Base-by-base conservation (phyloP, 2,329 filamentous ascomycete genomes). In the Septoria linicola region DNA sequence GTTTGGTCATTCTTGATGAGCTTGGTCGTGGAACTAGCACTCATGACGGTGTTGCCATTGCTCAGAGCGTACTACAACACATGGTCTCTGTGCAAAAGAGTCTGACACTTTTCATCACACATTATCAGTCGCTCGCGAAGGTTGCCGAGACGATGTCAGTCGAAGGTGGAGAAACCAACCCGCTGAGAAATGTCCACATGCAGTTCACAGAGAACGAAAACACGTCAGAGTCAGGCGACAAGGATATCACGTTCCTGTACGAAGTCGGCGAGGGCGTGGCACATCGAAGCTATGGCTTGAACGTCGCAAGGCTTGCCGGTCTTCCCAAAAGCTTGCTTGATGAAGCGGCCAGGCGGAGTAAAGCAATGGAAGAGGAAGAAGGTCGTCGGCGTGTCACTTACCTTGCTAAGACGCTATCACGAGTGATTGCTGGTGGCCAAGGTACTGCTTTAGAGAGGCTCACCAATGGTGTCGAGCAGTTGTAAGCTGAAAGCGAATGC, bases 21-120 rank as follows among this genome's bases (percentile, higher is more conserved):
- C 79, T 99, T 2, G 93, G 93, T 27, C 82, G 93, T 48, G 93
- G 93, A 44, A 99, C 93, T 0, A 89, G 84, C 60, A 99, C 93
- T 14, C 90, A 97, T 68, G 93, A 99, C 69, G 93, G 93, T 48
- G 90, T 95, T 4, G 93, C 93, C 50, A 97, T 99, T 63, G 93
- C 93, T 1, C 87, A 95, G 63, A 88, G 90, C 19, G 93, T 99
- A 4, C 77, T 99, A 4, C 83, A 92, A 53, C 85, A 95, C 65
- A 81, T 97, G 55, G 85, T 95, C 20, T 78, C 83, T 19, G 80
- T 90, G 13, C 80, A 85, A 0, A 78, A 80, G 46, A 89, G 89
- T 55, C 77, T 96, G 40, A 95, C 89, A 4, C 77, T 99, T 35
- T 99, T 99, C 75, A 96, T 99, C 69, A 99, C 93, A 3, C 93